Base-by-base conservation (phyloP, 768 basidiomycete genomes). In the Kwoniella bestiolae region DNA sequence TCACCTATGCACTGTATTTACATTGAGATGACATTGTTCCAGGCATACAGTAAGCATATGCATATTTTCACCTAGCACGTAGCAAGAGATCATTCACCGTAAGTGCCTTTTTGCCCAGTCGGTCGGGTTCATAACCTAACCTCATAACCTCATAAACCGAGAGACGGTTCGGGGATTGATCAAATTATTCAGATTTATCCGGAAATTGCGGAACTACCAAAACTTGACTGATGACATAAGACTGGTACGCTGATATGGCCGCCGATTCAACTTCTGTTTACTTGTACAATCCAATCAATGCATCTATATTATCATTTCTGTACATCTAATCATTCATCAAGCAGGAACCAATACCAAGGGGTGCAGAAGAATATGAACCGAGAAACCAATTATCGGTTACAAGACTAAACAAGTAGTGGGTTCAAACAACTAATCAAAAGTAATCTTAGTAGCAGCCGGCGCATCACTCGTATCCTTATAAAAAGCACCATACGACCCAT, bases 401-500 rank as follows among this genome's bases (percentile, higher is more conserved):
- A n/a, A n/a, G n/a, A n/a, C n/a, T n/a, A n/a, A n/a, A n/a, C n/a
- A n/a, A n/a, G n/a, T n/a, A n/a, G n/a, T n/a, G n/a, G n/a, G n/a
- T n/a, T n/a, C n/a, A n/a, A n/a, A 45, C 23, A 32, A 60, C 70
- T 80, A 83, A 63, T 84, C 82, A 67, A 84, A 84, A 14, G 76
- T 82, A 74, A 84, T 84, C 81, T 84, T 84, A 73, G 81, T 83
- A 41, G 81, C 60, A 0, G 81, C 80, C 5, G 82, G 83, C 28
- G 82, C 83, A 62, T 81, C 74, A 26, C 80, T 69, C 31, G 79
- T 82, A 52, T 83, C 82, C 71, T 79, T 81, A 76, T 80, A 83
- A 69, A 81, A 82, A 31, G 82, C 83, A 31, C 94, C 94, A 72
- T 96, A 97, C 45, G 87, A 89, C 21, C 91, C 84, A 74, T 97